phyloP scores from a whole-genome alignment of 257 asterid genomes.

The Solanum habrochaites region DNA sequence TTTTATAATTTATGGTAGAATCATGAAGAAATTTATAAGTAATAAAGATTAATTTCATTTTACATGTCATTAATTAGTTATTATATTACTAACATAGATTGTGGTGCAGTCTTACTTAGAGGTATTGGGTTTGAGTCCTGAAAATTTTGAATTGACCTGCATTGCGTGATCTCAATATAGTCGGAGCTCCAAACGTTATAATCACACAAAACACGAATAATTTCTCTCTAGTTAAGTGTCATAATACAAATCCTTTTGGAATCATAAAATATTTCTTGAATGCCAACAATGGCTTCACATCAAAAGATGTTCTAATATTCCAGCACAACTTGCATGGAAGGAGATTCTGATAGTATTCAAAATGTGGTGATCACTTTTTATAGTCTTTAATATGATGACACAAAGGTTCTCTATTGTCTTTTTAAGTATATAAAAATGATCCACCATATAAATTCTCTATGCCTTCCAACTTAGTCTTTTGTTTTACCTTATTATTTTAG shows the following conservation, averaged over 20 bases:
- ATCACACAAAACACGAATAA: too few species aligned
- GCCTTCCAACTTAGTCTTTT: constrained; percentile 8
- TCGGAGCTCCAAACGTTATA: background rate
- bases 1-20: background rate
- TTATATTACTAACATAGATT: too few species aligned
- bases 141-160: background rate
- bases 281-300: background rate
- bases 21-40: background rate
- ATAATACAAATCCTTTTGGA: background rate
- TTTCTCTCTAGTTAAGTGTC: background rate
- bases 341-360: background rate
- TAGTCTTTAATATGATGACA: constrained; percentile 6
- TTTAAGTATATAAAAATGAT: background rate
- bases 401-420: background rate
- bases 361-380: background rate
- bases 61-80: background rate
- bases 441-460: constrained; percentile 7
- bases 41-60: background rate
- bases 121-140: background rate
- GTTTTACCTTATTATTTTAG: background rate
- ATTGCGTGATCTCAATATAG: background rate
- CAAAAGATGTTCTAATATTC: background rate
- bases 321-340: background rate
- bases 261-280: background rate
- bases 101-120: background rate